Evolutionary conservation across 805 yeast genomes (phyloP), one percentile per base, ranked within the genome.

Genomic region (Starmerella apis): DNA sequence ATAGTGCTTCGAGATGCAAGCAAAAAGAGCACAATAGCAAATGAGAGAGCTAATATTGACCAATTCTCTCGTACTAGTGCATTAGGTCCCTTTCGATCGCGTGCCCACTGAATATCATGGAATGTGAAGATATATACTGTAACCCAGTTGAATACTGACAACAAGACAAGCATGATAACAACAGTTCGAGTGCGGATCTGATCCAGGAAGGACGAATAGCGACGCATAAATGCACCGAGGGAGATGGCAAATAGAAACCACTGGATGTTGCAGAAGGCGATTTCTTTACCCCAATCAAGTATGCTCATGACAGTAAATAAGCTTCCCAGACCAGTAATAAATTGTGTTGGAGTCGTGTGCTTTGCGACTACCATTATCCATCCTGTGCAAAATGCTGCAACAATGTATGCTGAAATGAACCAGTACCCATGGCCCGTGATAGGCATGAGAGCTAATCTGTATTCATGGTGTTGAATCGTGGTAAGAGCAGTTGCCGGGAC

Each of bases 341-440:
- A 28, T 43, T 49, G 53, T 19, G 46, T 19, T 1, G 56, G 49
- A 2, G 56, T 43, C 18, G 51, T 28, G 9, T 43, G 4, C 30
- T 22, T 35, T 8, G 47, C 43, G 8, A 46, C 13, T 2, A 50
- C 44, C 2, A 47, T 54, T 7, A 50, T 38, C 48, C 48, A 37
- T 14, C 55, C 52, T 5, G 54, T 43, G 30, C 47, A 38, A 28
- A 43, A 32, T 6, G 39, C 31, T 1, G 48, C 48, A 14, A 28
- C 47, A 9, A 53, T 37, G 25, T 53, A 53, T 14, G 49, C 22
- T 3, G 53, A 27, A 11, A 53, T 44, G 35, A 47, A 53, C 56
- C 56, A 53, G 36, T 50, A 53, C 11, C 37, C 45, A 39, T 37
- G 51, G 19, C 22, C 13, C 2, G 30, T 32, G 1, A 53, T 39